phyloP scores from a whole-genome alignment of 768 basidiomycete genomes.

The Boletus bicolor region DNA sequence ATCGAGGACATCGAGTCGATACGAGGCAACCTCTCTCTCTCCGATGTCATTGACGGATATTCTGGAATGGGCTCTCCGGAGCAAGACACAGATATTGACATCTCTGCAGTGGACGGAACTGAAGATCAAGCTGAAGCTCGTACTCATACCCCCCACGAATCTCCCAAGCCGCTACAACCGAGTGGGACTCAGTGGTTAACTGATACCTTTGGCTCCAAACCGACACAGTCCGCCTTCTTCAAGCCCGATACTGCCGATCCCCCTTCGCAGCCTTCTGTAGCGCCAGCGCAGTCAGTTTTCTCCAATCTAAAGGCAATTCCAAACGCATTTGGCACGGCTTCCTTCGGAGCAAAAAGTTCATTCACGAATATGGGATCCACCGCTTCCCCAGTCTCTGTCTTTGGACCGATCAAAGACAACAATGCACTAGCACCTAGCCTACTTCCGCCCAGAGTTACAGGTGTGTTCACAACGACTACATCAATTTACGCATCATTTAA shows the following conservation, averaged over 20 bases:
- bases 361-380: slow-evolving; percentile 3
- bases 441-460: slow-evolving; percentile 3
- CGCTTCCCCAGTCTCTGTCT: slow-evolving; percentile 2
- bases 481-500: background rate
- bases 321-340: slow-evolving; percentile 33
- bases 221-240: slow-evolving; percentile 25
- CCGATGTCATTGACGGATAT: slow-evolving; percentile 70
- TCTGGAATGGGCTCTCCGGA: slow-evolving; percentile 27
- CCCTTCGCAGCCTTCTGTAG: slow-evolving; percentile 14
- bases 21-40: slow-evolving; percentile 50
- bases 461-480: slow-evolving; percentile 7
- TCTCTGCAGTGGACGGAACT: slow-evolving; percentile 20
- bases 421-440: background rate
- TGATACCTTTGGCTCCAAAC: slow-evolving; percentile 30
- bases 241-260: slow-evolving; percentile 4
- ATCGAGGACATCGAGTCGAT: slow-evolving; percentile 73
- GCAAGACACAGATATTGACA: slow-evolving; percentile 26
- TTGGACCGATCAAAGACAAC: slow-evolving; percentile 3
- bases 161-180: slow-evolving; percentile 21
- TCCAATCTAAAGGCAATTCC: slow-evolving; percentile 32
- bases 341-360: slow-evolving; percentile 16
- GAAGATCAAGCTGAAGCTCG: slow-evolving; percentile 14
- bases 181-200: slow-evolving; percentile 33
- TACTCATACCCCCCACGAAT: background rate
- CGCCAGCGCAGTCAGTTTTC: slow-evolving; percentile 30